Conservation (phyloP, 306 rosid species). For the Betula pendula region DNA sequence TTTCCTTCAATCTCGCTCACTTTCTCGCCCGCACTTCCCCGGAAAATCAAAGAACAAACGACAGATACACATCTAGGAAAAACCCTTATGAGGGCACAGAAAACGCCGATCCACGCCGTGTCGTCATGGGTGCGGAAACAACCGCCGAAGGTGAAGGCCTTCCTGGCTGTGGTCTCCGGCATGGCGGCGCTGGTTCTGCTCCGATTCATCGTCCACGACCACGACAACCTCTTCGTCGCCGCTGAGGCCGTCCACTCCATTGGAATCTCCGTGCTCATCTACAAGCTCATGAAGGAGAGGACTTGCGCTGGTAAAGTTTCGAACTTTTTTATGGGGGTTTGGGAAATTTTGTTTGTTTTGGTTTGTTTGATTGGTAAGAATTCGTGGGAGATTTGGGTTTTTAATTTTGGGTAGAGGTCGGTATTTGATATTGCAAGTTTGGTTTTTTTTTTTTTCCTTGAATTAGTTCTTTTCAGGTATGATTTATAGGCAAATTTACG, state of each 20-base stretch:
- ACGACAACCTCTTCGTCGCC: conserved; percentile 88
- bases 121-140: conserved; percentile 76
- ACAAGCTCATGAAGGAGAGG: conserved; percentile 87
- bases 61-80: not conserved
- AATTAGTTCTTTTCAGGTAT: not conserved
- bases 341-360: not conserved
- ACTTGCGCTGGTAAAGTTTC: conserved; percentile 71
- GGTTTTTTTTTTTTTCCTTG: not conserved
- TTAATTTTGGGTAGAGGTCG: not conserved
- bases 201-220: conserved; percentile 83
- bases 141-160: conserved; percentile 90
- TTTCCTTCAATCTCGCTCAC: not conserved
- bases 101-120: conserved; percentile 56
- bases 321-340: not conserved
- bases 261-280: conserved; percentile 83
- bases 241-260: conserved; percentile 90
- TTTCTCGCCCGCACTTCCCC: conserved; percentile 31
- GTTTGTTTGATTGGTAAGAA: not conserved
- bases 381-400: not conserved
- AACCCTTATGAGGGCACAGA: conserved; percentile 51
- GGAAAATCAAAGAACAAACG: conserved; percentile 26
- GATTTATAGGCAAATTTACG: not conserved
- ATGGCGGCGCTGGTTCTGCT: conserved; percentile 78
- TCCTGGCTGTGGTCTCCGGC: conserved; percentile 76
- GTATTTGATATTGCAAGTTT: not conserved